Percentiles rank a stretch among this genome's conserved stretches.
Evolutionary conservation across 768 basidiomycete species (phyloP).

Genomic region (Mycena belliarum): DNA sequence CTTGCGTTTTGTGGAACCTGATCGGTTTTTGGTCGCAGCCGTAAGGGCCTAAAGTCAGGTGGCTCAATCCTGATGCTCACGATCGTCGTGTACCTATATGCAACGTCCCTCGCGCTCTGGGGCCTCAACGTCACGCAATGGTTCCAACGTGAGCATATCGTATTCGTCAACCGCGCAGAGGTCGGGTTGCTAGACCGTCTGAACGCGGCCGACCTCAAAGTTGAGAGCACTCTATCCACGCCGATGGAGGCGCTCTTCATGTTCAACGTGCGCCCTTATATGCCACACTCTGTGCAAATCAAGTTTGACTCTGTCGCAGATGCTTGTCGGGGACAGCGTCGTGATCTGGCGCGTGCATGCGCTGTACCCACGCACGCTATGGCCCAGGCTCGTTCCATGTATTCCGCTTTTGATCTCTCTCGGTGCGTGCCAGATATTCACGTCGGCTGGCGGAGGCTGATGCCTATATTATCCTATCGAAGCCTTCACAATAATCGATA

Average conservation of each 20-base stretch:
- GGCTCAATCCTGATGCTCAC: constrained; percentile 2
- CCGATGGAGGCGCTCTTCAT: constrained; percentile 11
- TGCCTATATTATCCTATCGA: background rate
- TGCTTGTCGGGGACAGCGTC: constrained; percentile 4
- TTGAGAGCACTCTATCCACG: background rate
- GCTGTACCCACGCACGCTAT: background rate
- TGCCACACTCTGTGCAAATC: no score
- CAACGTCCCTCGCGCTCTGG: constrained; percentile 6
- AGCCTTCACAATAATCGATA: background rate
- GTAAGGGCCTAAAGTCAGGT: background rate
- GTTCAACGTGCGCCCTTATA: background rate
- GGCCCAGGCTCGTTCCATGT: background rate
- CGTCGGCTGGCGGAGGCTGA: background rate
- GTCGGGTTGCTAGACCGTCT: background rate
- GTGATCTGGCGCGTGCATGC: constrained; percentile 6
- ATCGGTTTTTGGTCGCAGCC: background rate
- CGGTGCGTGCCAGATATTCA: background rate
- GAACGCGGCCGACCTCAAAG: background rate
- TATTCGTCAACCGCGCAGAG: background rate
- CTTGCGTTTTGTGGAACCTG: no score
- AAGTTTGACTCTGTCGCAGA: background rate
- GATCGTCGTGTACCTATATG: constrained; percentile 7
- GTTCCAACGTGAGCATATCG: no score
- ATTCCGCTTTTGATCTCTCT: background rate
- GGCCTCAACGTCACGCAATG: background rate